Base-by-base conservation (phyloP, 257 asterid species). In the Gynochthodes officinalis region DNA sequence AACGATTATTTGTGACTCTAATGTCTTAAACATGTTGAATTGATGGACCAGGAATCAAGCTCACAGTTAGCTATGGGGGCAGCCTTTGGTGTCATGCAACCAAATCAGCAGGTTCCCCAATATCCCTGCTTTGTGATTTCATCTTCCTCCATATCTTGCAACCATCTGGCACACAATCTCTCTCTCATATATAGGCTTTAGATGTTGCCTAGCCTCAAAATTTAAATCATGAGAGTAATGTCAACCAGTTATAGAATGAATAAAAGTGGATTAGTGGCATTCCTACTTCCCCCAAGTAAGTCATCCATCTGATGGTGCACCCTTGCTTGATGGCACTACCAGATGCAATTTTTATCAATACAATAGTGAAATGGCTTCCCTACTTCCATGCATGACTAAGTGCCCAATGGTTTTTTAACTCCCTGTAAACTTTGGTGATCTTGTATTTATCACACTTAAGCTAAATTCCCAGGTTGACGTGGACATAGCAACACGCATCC, bases 61-160 rank as follows among this genome's bases (percentile, higher is more conserved):
- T 79, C 84, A 4, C 93, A 80, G 85, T 78, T 94, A 76, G 99
- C 99, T 21, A 78, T 94, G 98, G 99, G 99, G 53, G 91, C 83
- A 30, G 96, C 96, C 25, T 91, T 89, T 73, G 99, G 99, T 39
- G 84, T 69, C 50, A 37, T 66, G 53, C 92, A 87, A 73, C 96
- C 97, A 55, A 64, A 2, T 69, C 77, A 88, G 76, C 69, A 71
- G 90, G 99, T 94, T 76, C 40, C 11, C 64, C 48, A n/a, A 66
- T 63, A 64, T 67, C 18, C 28, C n/a, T 53, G 30, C 32, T 37
- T 77, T 74, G 46, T 67, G 44, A 70, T 27, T 42, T 46, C 60
- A 10, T n/a, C 19, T 70, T 32, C 35, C 39, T 39, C 23, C 4
- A 1, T 48, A 1, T 66, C n/a, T n/a, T n/a, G n/a, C n/a, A n/a